phyloP scores from a whole-genome alignment of 805 yeast genomes.

The Sugiyamaella qingdaonensis region DNA sequence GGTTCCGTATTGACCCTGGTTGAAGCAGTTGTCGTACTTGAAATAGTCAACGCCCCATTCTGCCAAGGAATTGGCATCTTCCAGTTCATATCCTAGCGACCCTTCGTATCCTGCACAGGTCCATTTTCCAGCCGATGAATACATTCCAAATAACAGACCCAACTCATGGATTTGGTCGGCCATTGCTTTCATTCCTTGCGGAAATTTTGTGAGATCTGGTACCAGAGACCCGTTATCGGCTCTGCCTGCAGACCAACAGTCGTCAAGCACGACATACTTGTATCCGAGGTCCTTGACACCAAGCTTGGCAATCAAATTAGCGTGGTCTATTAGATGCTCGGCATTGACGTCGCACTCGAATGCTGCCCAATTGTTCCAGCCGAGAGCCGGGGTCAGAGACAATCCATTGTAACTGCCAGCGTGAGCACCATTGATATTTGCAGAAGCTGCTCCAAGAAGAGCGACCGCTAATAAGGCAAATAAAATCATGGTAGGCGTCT shows the following conservation, averaged over 20 bases:
- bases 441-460: not conserved
- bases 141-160: slow-evolving; percentile 33
- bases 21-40: slow-evolving; percentile 34
- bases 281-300: slow-evolving; percentile 31
- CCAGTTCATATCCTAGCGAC: slow-evolving; percentile 29
- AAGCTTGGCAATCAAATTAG: slow-evolving; percentile 23
- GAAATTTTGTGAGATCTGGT: slow-evolving; percentile 27
- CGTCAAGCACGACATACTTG: slow-evolving; percentile 32
- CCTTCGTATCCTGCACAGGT: slow-evolving; percentile 35
- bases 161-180: slow-evolving; percentile 27
- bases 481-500: not conserved
- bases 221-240: slow-evolving; percentile 21
- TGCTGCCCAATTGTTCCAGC: slow-evolving; percentile 33
- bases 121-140: slow-evolving; percentile 33
- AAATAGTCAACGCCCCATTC: slow-evolving; percentile 32
- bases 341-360: slow-evolving; percentile 31
- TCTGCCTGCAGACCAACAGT: slow-evolving; percentile 30
- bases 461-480: not conserved
- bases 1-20: slow-evolving; percentile 29
- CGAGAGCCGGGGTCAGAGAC: slow-evolving; percentile 27
- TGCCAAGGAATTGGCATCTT: slow-evolving; percentile 30
- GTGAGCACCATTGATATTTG: slow-evolving; percentile 1
- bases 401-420: slow-evolving; percentile 16
- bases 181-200: slow-evolving; percentile 28
- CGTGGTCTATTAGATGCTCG: slow-evolving; percentile 24